phyloP scores from a whole-genome alignment of 306 rosid genomes.

The Cicer bijugum region DNA sequence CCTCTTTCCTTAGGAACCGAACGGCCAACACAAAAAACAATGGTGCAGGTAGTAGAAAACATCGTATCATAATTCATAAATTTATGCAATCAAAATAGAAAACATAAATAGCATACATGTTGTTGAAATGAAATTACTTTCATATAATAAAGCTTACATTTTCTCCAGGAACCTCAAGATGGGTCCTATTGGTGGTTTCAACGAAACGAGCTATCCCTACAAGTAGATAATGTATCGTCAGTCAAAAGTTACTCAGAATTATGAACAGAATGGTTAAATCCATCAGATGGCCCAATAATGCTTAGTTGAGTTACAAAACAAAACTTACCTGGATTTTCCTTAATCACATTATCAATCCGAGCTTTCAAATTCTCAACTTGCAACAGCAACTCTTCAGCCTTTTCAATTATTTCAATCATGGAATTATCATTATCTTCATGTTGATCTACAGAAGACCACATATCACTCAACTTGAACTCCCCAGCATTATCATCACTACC shows the following conservation, averaged over 20 bases:
- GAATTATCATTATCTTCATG: conserved; percentile 57
- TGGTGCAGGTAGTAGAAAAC: conserved; percentile 25
- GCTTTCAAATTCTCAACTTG: conserved; percentile 64
- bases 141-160: conserved; percentile 52
- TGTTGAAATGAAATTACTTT: neutral
- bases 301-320: conserved; percentile 52
- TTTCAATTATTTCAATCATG: conserved; percentile 53
- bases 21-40: neutral
- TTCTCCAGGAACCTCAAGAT: conserved; percentile 41
- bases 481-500: conserved; percentile 48
- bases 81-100: conserved; percentile 6
- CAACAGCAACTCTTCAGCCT: conserved; percentile 59
- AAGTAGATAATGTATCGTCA: conserved; percentile 49
- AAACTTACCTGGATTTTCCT: conserved; percentile 63
- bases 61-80: conserved; percentile 31
- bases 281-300: conserved; percentile 48
- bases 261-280: conserved; percentile 44
- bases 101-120: conserved; percentile 8
- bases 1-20: too few species aligned
- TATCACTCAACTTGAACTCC: conserved; percentile 54
- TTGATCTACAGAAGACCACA: conserved; percentile 51
- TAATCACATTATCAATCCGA: conserved; percentile 63
- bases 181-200: conserved; percentile 49
- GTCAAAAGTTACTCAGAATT: conserved; percentile 49
- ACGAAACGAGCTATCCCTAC: conserved; percentile 49